Base-by-base conservation (phyloP, 768 basidiomycete species). In the Cystofilobasidium capitatum region DNA sequence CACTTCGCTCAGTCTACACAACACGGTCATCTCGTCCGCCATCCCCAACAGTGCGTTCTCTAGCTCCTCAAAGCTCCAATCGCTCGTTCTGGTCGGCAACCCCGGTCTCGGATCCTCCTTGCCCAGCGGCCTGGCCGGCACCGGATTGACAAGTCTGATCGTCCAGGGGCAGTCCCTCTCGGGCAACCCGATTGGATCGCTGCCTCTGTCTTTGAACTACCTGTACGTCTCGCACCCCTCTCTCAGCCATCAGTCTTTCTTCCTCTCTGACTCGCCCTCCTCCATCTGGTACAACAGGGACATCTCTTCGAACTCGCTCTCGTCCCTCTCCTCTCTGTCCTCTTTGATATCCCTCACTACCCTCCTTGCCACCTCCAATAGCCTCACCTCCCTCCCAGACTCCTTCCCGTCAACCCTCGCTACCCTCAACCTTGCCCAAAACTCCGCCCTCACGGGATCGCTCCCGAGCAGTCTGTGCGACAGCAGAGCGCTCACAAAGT, bases 221-320 rank as follows among this genome's bases (percentile, higher is more conserved):
- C 70, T 77, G 76, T 77, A 57, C 68, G 72, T 58, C 20, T 14
- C 59, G 3, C 49, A 20, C n/a, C 12, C 49, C 49, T 13, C 17
- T 24, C 49, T 51, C 17, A 9, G 26, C n/a, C 17, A 9, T 51
- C 26, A 13, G 17, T 10, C 1, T 40, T 36, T 33, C 3, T 22
- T 12, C 35, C 58, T 33, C 24, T 39, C 26, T 24, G 4, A 16
- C 62, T 42, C 29, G 3, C 26, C 44, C 49, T 62, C 69, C 49
- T 69, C 49, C 22, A n/a, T 16, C n/a, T n/a, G n/a, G n/a, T n/a
- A n/a, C n/a, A n/a, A 17, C 62, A 76, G 75, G 16, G 77, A 78
- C 62, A 57, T 78, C 14, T 78, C 77, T 3, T 76, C 69, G 62
- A 78, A 78, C 60, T 65, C 72, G 1, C 64, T 78, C 14, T 57